phyloP scores from a whole-genome alignment of 352 stramenopile genomes.

The Phytophthora cactorum region DNA sequence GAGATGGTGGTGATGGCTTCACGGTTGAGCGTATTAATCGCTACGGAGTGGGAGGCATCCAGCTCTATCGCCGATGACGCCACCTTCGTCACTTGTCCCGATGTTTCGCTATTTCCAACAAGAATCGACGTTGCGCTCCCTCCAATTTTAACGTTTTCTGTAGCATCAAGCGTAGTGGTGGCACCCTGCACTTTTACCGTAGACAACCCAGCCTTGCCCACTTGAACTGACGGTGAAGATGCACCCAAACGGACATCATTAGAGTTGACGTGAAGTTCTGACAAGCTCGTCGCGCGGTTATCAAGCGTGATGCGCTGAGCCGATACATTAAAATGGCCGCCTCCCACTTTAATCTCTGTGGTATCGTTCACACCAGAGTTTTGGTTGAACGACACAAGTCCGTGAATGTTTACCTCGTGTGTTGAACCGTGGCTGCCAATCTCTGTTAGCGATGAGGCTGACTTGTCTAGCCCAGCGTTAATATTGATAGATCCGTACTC shows the following conservation, averaged over 20 bases:
- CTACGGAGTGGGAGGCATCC: conserved; percentile 32
- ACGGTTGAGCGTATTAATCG: conserved; percentile 33
- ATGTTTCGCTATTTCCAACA: conserved; percentile 31
- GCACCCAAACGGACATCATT: conserved; percentile 45
- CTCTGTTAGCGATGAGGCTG: conserved; percentile 54
- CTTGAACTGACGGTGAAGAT: conserved; percentile 34
- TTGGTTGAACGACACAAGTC: conserved; percentile 61
- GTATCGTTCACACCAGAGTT: conserved; percentile 45
- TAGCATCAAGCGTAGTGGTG: conserved; percentile 34
- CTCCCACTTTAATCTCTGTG: conserved; percentile 54
- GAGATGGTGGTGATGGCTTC: conserved; percentile 37
- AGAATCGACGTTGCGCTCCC: conserved; percentile 27
- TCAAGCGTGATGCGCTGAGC: conserved; percentile 54
- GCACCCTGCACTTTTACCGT: conserved; percentile 34
- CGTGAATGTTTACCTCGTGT: conserved; percentile 64
- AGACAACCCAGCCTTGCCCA: conserved; percentile 34
- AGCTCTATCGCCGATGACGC: conserved; percentile 38
- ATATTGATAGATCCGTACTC: conserved; percentile 55
- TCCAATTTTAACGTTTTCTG: conserved; percentile 35
- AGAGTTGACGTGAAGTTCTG: conserved; percentile 50
- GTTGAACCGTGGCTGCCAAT: conserved; percentile 61
- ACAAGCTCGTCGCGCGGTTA: conserved; percentile 47
- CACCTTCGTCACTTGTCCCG: conserved; percentile 41
- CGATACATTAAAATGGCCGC: conserved; percentile 44
- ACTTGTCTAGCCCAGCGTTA: conserved; percentile 57